Evolutionary conservation across 148 eudicot genomes (phyloP).

Genomic region (Beta vulgaris): DNA sequence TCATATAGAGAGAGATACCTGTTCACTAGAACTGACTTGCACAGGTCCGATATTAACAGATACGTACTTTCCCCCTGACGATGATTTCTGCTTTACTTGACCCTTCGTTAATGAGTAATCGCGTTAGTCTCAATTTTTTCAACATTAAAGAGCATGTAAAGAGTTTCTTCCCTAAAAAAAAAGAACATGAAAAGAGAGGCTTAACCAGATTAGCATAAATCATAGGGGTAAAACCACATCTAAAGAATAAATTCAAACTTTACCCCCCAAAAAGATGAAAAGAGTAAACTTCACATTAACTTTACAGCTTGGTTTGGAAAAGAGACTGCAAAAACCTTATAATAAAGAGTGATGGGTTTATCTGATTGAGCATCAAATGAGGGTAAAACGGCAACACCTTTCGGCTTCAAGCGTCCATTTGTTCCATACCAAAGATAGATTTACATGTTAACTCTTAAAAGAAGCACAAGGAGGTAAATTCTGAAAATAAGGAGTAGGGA

Average conservation of each 20-base stretch:
- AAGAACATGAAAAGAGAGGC: background rate
- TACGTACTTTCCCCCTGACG: slow-evolving; percentile 88
- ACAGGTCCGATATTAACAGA: slow-evolving; percentile 98
- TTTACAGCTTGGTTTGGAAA: background rate
- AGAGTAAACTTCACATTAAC: too few relatives aligned
- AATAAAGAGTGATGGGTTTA: background rate
- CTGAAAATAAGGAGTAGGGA: too few relatives aligned
- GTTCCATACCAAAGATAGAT: background rate
- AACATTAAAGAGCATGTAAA: too few relatives aligned
- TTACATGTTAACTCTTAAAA: background rate
- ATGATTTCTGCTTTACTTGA: slow-evolving; percentile 71
- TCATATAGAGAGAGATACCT: slow-evolving; percentile 43
- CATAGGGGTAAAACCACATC: background rate
- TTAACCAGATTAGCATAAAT: background rate
- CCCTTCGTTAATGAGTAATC: slow-evolving; percentile 39
- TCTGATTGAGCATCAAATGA: background rate
- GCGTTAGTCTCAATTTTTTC: too few relatives aligned
- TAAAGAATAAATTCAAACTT: background rate
- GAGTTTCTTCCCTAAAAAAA: too few relatives aligned
- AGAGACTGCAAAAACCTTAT: background rate
- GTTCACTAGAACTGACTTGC: slow-evolving; percentile 78
- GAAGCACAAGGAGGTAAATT: background rate
- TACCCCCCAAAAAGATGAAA: background rate
- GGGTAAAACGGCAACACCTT: background rate
- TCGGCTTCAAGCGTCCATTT: background rate